Percentiles rank a stretch among this genome's conserved stretches.
Conservation (phyloP, 176 grass and related monocot species). For the Chloris gayana region DNA sequence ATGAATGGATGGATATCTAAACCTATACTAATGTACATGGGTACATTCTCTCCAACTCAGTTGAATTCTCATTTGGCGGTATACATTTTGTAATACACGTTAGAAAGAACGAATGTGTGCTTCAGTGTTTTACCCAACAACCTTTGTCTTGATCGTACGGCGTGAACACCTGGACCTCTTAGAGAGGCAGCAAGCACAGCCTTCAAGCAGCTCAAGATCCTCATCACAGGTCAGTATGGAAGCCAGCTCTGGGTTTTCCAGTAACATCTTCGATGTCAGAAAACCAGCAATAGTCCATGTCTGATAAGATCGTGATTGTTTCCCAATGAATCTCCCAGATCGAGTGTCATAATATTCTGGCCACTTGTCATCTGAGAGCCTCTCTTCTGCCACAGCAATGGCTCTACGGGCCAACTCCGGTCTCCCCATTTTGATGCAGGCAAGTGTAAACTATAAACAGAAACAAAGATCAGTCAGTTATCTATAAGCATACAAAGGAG, state of each 20-base stretch:
- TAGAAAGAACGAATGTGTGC: slow-evolving; percentile 8
- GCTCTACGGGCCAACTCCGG: slow-evolving; percentile 80
- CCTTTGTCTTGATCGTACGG: slow-evolving; percentile 48
- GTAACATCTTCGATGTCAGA: slow-evolving; percentile 83
- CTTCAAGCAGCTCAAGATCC: slow-evolving; percentile 92
- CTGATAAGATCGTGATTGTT: slow-evolving; percentile 94
- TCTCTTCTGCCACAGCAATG: slow-evolving; percentile 77
- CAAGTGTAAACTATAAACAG: slow-evolving; percentile 81
- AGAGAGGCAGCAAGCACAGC: slow-evolving; percentile 76
- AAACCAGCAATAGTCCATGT: slow-evolving; percentile 98
- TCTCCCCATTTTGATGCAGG: slow-evolving; percentile 96
- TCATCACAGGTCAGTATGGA: slow-evolving; percentile 94
- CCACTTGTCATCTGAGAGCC: slow-evolving; percentile 84
- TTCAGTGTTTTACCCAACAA: slow-evolving; percentile 35
- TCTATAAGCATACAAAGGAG: slow-evolving; percentile 14
- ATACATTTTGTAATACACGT: slow-evolving; percentile 24
- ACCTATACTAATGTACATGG: slow-evolving; percentile 56
- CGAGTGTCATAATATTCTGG: slow-evolving; percentile 92
- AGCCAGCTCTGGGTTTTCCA: slow-evolving; percentile 91
- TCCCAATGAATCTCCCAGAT: slow-evolving; percentile 83
- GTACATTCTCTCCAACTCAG: slow-evolving; percentile 14
- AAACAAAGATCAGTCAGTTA: slow-evolving; percentile 28
- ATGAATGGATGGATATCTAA: slow-evolving; percentile 56
- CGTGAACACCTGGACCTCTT: slow-evolving; percentile 74
- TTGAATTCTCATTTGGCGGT: slow-evolving; percentile 45